Evolutionary conservation across 805 yeast genomes (phyloP), one percentile per base, ranked within the genome.

Genomic region (Suhomyces canberraensis): DNA sequence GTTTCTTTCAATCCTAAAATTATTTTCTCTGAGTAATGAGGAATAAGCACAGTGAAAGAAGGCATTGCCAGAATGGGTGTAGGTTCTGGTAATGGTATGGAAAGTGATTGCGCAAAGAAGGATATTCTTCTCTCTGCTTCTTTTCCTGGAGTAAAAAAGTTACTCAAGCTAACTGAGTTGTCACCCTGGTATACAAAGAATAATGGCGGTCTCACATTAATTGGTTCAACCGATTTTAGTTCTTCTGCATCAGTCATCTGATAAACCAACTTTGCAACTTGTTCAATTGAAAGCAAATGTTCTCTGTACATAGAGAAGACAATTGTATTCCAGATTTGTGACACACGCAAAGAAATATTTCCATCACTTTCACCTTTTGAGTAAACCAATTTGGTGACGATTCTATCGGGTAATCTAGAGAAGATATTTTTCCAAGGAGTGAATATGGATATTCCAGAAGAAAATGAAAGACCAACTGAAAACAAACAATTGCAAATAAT

Each of bases 61-160:
- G 80, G 79, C 60, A 73, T 61, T 2, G 76, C 66, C 27, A 64
- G 63, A 3, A 67, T 65, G 0, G 78, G 73, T 8, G 63, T 53
- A 2, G 79, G 75, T 30, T 69, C 77, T 0, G 76, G 73, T 17
- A 75, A 50, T 3, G 73, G 63, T 8, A 73, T 66, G 0, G 78
- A 65, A 17, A 75, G 44, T 1, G 78, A 72, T 39, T 73, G 78
- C 1, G 80, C 79, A 60, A 75, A 75, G 45, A 71, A 75, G 0
- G 75, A 64, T 3, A 75, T 68, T 35, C 80, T 54, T 47, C 80
- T 49, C 43, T 73, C 75, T 1, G 78, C 78, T 42, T 75, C 79
- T 13, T 70, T 65, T 14, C 68, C 65, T 3, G 71, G 59, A 9
- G 59, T 56, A 46, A 73, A 69, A 41, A 65, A 73, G 21, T 67